Evolutionary conservation across 345 rosid genomes (phyloP).

Genomic region (Gossypium anomalum): DNA sequence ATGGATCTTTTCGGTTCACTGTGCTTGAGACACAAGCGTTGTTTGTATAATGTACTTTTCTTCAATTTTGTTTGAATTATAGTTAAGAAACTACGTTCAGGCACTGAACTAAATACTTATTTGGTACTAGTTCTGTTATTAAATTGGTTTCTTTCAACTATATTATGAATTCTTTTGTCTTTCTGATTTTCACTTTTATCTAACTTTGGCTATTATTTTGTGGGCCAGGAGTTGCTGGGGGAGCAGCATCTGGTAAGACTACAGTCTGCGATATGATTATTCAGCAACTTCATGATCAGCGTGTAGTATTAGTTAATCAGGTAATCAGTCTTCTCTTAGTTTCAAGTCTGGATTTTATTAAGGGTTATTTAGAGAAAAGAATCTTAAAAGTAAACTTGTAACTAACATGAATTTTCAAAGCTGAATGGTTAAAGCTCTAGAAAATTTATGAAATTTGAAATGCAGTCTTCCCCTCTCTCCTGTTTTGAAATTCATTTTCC

Average conservation of each 20-base stretch:
- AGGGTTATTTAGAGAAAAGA: not conserved
- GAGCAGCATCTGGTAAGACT: conserved; percentile 98
- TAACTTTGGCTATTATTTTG: not conserved
- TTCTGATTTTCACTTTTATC: not conserved
- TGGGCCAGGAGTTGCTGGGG: conserved; percentile 86
- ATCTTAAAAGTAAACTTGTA: not conserved
- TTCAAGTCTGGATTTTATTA: not conserved
- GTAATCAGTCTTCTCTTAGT: conserved; percentile 31
- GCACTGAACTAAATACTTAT: not conserved
- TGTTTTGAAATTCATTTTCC: not conserved
- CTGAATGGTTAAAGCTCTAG: not conserved
- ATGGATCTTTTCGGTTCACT: not conserved
- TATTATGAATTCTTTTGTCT: not conserved
- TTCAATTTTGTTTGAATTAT: not conserved
- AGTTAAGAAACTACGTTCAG: not conserved
- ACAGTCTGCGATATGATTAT: conserved; percentile 98
- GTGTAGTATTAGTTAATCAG: conserved; percentile 95
- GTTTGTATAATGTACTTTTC: not conserved
- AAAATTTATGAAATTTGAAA: not conserved
- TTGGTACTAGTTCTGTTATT: not conserved
- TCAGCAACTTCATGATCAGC: conserved; percentile 99
- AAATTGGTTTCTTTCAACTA: not conserved
- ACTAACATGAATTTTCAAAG: not conserved
- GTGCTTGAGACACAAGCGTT: not conserved
- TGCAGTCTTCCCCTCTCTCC: not conserved